Evolutionary conservation across 257 asterid species (phyloP), one percentile per base, ranked within the genome.

Genomic region (Euphrasia confusa): DNA sequence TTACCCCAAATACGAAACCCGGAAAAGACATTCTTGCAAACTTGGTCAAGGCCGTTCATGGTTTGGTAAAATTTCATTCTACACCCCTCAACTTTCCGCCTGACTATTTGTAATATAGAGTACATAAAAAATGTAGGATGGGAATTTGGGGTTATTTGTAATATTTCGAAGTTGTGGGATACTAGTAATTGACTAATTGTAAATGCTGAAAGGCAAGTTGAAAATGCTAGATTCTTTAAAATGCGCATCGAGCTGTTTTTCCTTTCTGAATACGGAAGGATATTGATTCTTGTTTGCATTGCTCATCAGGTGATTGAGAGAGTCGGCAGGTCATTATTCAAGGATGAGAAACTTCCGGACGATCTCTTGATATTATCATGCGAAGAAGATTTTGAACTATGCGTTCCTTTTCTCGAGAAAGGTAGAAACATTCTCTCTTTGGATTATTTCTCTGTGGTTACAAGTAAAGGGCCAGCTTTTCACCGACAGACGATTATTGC

Each of bases 1-100:
- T 87, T 68, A 93, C 99, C 64, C 95, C 91, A 47, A 93, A 85
- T 75, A 89, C 97, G 28, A 93, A 89, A 76, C 99, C 99, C 15
- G 94, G 97, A 58, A 89, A 77, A 79, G 95, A 79, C 64, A 85
- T 87, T 69, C 70, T 93, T 32, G 71, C 77, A 60, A 80, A 72
- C 81, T 78, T 93, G 89, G 84, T 93, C 65, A 89, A 76, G 81
- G 92, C 90, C 4, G 97, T 93, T 73, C 83, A 72, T 79, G 99
- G 99, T 73, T 57, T 75, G 94, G 99, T 93, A 68, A 48, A 37
- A 37, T 21, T 21, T 21, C 24, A 21, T 21, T 37, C 9, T 37
- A 37, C 12, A 8, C 42, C 11, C 42, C 6, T 7, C 42, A 37
- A 37, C 3, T 37, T 37, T 37, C 42, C 42, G 42, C 42, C 42